Evolutionary conservation across 768 basidiomycete genomes (phyloP), one percentile per base, ranked within the genome.

Genomic region (Rhodocollybia butyracea): DNA sequence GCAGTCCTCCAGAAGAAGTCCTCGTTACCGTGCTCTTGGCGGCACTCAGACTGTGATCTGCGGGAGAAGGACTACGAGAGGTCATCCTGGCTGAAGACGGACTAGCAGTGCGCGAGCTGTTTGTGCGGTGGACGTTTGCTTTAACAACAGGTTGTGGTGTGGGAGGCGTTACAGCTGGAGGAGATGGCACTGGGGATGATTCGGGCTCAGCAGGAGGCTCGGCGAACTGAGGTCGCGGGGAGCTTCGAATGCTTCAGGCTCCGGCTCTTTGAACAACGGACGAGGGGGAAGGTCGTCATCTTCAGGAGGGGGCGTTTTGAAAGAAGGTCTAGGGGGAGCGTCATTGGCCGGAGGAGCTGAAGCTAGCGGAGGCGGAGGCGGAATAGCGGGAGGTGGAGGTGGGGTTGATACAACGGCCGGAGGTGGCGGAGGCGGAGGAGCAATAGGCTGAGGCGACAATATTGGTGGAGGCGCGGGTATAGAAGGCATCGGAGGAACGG

Each of bases 221-320:
- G 46, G 66, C 70, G 61, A 79, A 77, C 17, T 62, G 59, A 5
- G 77, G 73, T 24, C 70, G 70, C 8, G 74, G 70, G 78, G 73
- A 5, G 74, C 64, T 43, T 74, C 73, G 43, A 79, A 78, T n/a
- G 75, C 69, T 59, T 76, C 76, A 2, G 73, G 73, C 32, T 57
- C 56, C 11, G 7, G 86, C 52, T 85, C 83, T 61, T 73, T 83
- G 67, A 87, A 88, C 0, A 64, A 38, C 24, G 82, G 82, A 38
- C 61, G 48, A 50, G 51, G 54, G 50, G 74, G 70, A 31, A 69
- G 59, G 51, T 70, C 66, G 21, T 71, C 68, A 26, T 72, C 61
- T 52, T 45, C 54, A 5, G 63, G 60, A 55, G 57, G 59, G 26
- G 51, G 60, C 8, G 50, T 47, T 26, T 58, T 46, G 40, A 58